Base-by-base conservation (phyloP, 768 basidiomycete species). In the Agrocybe pediades region DNA sequence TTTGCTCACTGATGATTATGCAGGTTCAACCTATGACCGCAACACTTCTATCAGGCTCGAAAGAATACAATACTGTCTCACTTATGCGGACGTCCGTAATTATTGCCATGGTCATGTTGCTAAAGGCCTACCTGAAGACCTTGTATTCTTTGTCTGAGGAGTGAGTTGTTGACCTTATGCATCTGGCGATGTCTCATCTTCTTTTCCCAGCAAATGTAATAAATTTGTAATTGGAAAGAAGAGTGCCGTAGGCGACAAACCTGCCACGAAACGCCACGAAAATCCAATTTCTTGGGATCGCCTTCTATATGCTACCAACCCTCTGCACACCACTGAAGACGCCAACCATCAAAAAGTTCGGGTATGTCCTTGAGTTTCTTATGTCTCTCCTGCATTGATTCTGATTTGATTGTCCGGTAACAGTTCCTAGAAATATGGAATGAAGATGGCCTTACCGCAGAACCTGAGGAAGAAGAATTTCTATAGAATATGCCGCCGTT, bases 211-310 rank as follows among this genome's bases (percentile, higher is more conserved):
- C 41, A 98, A 97, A 90, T 94, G 94, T 59, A 77, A 80, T 42
- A 98, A 95, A 70, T 97, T 90, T 65, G 80, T 86, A 3, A 70
- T 86, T 4, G 89, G 89, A 17, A 98, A 98, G 80, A 98, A 98
- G 72, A 92, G 85, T 49, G 84, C 91, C 0, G 68, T 88, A 2
- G 95, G 95, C 1, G 96, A 99, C 68, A 90, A 86, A 64, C 80
- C 89, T 13, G 90, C 86, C 4, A 68, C 74, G 2, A 85, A 82
- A 60, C 82, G 83, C 23, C 74, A 86, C 59, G 82, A 86, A 2
- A 71, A 75, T 36, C 80, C 81, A 6, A 81, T 93, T 33, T 77
- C 81, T 24, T 92, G 92, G 87, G 81, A 84, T 21, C 80, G 89
- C 16, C 69, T 95, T 46, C 85, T 87, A 2, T 92, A 80, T 59